Percentiles rank a stretch among this genome's conserved stretches.
These are phyloP conservation scores for Lithohypha guttulata DNA, from an alignment of 2,329 filamentous ascomycete genomes.

Conservation along the genomic window DNA sequence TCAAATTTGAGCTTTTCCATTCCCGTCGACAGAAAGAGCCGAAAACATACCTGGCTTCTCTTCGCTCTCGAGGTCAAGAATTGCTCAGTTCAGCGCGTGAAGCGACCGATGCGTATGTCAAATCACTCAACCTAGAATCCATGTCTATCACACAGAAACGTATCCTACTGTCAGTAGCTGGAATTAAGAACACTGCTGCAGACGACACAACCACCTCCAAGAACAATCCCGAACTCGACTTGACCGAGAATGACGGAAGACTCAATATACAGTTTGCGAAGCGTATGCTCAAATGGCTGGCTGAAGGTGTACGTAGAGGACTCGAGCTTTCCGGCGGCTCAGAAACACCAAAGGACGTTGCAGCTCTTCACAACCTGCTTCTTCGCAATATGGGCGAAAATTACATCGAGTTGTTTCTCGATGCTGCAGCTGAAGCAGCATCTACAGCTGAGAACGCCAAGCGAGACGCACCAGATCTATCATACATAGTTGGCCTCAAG, in stretches of 20 bases:
- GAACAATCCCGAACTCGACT: conserved; percentile 57
- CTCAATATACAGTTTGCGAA: conserved; percentile 82
- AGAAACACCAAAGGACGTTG: conserved; percentile 91
- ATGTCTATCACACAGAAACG: conserved; percentile 77
- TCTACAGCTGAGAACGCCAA: conserved; percentile 67
- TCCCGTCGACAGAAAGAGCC: conserved; percentile 67
- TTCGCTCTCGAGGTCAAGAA: conserved; percentile 83
- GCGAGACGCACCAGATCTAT: conserved; percentile 67
- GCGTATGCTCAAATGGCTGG: conserved; percentile 94
- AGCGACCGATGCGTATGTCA: conserved; percentile 57
- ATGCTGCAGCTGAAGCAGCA: conserved; percentile 63
- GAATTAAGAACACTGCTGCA: conserved; percentile 58
- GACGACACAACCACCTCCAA: conserved; percentile 54
- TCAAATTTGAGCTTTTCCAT: conserved; percentile 96
- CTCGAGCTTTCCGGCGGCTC: conserved; percentile 78
- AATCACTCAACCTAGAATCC: conserved; percentile 78
- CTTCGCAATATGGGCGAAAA: conserved; percentile 81
- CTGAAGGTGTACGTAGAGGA: conserved; percentile 82
- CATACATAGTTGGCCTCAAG: conserved; percentile 67
- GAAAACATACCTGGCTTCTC: conserved; percentile 81
- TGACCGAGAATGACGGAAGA: conserved; percentile 78
- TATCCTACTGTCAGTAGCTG: conserved; percentile 82
- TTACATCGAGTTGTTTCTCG: conserved; percentile 55
- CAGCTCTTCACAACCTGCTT: conserved; percentile 69
- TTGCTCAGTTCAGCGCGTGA: conserved; percentile 79